Conservation (phyloP, 78 protist genomes). For the Monosiga brevicollis region DNA sequence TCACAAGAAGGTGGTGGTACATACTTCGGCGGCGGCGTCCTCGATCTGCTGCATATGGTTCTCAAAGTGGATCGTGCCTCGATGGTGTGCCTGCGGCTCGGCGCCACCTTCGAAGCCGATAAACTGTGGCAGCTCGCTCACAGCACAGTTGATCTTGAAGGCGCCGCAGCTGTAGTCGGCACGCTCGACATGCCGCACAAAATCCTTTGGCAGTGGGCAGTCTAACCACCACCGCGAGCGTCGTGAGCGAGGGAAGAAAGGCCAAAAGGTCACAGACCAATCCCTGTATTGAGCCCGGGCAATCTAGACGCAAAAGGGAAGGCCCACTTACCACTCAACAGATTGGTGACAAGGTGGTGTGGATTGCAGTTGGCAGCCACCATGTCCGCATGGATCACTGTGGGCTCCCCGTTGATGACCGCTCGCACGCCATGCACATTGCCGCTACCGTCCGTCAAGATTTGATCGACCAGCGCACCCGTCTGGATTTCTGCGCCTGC, state of each 20-base stretch:
- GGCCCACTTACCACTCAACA: not conserved
- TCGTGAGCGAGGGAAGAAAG: too few species aligned
- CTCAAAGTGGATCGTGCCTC: conserved; percentile 39
- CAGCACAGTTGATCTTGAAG: conserved; percentile 44
- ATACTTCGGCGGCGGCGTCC: not conserved
- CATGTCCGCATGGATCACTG: not conserved
- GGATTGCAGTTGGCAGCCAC: conserved; percentile 31
- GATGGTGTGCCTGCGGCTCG: conserved; percentile 30
- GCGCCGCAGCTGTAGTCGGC: conserved; percentile 27
- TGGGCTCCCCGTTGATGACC: not conserved
- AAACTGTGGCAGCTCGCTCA: conserved; percentile 32
- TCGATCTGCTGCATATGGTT: conserved; percentile 1
- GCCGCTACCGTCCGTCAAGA: conserved; percentile 1
- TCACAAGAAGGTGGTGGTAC: too few species aligned
- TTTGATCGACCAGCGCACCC: not conserved
- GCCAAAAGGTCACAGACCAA: too few species aligned
- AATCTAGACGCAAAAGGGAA: too few species aligned
- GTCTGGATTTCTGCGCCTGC: conserved; percentile 12
- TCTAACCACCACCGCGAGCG: too few species aligned
- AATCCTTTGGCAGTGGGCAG: not conserved
- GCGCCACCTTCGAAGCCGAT: not conserved
- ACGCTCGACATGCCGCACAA: not conserved
- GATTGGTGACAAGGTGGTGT: conserved; percentile 5
- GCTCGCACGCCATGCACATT: not conserved
- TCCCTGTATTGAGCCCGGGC: too few species aligned